Conservation (phyloP, 2,329 filamentous ascomycete genomes). For the Cytospora piceae region DNA sequence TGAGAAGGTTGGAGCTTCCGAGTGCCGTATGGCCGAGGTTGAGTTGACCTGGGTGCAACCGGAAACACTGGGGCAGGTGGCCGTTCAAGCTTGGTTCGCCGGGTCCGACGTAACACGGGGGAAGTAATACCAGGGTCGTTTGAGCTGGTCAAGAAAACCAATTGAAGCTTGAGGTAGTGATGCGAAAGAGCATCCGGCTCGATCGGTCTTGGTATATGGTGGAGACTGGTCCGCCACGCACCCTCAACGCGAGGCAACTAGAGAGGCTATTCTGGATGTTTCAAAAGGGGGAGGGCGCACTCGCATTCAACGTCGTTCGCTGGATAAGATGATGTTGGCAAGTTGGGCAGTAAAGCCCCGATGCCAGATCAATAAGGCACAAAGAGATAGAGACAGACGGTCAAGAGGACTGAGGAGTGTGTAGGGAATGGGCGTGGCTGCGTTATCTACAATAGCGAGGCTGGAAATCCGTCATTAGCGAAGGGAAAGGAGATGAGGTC, state of each 20-base stretch:
- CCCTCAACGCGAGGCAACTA: conserved; percentile 27
- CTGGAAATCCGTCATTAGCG: conserved; percentile 4
- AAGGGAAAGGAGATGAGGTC: conserved; percentile 2
- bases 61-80: conserved; percentile 14
- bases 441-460: conserved; percentile 5
- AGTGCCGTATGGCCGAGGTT: conserved; percentile 14
- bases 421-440: background rate
- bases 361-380: conserved; percentile 18
- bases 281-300: conserved; percentile 16
- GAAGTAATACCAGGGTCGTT: conserved; percentile 1
- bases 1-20: conserved; percentile 19
- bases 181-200: conserved; percentile 18
- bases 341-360: conserved; percentile 24
- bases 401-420: background rate
- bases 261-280: conserved; percentile 15
- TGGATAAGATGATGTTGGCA: conserved; percentile 24
- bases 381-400: background rate
- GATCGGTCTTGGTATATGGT: conserved; percentile 6
- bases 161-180: conserved; percentile 6
- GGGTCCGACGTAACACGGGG: conserved; percentile 16
- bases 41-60: conserved; percentile 12
- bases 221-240: conserved; percentile 25
- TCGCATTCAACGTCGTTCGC: conserved; percentile 21
- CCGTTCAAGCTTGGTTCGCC: conserved; percentile 21
- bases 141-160: background rate